Conservation (phyloP, 2,329 filamentous ascomycete genomes). For the Aspergillus awamori region DNA sequence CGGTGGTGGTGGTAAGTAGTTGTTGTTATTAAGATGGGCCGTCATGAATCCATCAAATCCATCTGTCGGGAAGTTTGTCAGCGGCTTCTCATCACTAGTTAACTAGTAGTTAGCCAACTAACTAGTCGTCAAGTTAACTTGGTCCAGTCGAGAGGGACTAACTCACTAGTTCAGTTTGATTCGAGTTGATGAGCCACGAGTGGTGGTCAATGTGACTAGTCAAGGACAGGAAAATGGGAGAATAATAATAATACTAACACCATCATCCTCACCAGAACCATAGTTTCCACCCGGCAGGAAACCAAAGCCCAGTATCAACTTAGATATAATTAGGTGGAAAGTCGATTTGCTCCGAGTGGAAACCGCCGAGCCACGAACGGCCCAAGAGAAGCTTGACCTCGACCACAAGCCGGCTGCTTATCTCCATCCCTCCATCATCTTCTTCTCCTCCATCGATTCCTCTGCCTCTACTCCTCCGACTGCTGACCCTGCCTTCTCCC, state of each 20-base stretch:
- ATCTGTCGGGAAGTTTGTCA: background rate
- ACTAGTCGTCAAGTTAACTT: no score
- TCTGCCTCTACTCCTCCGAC: background rate
- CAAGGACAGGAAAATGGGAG: background rate
- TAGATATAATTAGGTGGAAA: background rate
- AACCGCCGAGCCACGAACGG: conserved; percentile 24
- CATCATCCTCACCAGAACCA: conserved; percentile 7
- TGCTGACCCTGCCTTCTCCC: background rate
- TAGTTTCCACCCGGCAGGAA: no score
- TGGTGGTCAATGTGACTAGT: no score
- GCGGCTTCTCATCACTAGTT: background rate
- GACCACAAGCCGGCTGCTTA: conserved; percentile 31
- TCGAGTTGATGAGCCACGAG: no score
- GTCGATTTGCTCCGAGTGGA: conserved; percentile 10
- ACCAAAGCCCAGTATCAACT: no score
- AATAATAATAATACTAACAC: conserved; percentile 6
- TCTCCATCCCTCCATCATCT: conserved; percentile 24
- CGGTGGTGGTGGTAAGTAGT: background rate
- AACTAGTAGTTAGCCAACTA: no score
- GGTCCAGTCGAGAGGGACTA: no score
- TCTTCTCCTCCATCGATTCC: conserved; percentile 62
- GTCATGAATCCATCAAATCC: background rate
- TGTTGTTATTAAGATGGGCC: background rate
- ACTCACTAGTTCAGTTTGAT: no score
- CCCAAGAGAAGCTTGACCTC: conserved; percentile 41